Conservation (phyloP, 2,329 filamentous ascomycete species). For the Alternaria sp. region DNA sequence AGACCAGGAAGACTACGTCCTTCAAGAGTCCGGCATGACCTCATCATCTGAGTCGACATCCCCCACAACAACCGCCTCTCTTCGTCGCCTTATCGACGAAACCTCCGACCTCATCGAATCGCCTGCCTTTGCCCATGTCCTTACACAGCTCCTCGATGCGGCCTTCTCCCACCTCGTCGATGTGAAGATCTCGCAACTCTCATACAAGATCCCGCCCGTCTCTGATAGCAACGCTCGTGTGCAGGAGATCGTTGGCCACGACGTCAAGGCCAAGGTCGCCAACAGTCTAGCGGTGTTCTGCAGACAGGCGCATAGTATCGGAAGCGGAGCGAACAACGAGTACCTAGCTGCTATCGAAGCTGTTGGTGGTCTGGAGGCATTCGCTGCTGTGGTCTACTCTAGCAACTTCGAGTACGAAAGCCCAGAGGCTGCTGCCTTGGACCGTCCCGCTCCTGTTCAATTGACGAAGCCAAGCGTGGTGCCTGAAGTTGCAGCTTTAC, state of each 20-base stretch:
- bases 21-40: slow-evolving; percentile 83
- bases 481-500: slow-evolving; percentile 61
- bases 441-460: slow-evolving; percentile 57
- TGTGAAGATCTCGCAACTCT: slow-evolving; percentile 77
- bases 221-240: slow-evolving; percentile 54
- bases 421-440: slow-evolving; percentile 39
- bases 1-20: slow-evolving; percentile 81
- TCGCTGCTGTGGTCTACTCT: slow-evolving; percentile 86
- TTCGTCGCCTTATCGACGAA: slow-evolving; percentile 90
- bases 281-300: slow-evolving; percentile 90
- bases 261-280: slow-evolving; percentile 75
- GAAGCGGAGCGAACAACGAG: slow-evolving; percentile 65
- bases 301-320: slow-evolving; percentile 88
- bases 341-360: slow-evolving; percentile 73
- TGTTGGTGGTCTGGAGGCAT: slow-evolving; percentile 79
- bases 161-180: slow-evolving; percentile 87
- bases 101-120: slow-evolving; percentile 96
- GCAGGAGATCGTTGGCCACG: slow-evolving; percentile 61
- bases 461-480: slow-evolving; percentile 39
- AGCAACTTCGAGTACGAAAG: slow-evolving; percentile 74
- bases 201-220: slow-evolving; percentile 72
- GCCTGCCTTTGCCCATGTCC: slow-evolving; percentile 85
- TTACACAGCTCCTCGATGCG: slow-evolving; percentile 85
- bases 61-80: slow-evolving; percentile 59
- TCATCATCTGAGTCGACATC: slow-evolving; percentile 51